These are phyloP conservation scores for Fusarium sp. DNA, from an alignment of 2,329 filamentous ascomycete genomes.

Conservation along the genomic window DNA sequence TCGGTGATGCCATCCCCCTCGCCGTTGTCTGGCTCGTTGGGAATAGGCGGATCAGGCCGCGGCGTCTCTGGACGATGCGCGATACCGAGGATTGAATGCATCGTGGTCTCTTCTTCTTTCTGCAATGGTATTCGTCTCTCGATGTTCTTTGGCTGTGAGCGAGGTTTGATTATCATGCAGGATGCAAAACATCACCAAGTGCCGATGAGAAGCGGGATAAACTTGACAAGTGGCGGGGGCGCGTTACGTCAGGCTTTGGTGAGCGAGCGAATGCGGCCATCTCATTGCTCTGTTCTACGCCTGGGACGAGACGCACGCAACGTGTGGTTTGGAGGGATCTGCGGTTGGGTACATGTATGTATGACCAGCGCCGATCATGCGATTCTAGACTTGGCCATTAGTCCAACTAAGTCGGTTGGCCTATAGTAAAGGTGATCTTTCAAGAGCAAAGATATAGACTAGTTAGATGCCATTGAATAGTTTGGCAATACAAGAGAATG, in stretches of 20 bases:
- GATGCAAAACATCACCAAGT: not conserved
- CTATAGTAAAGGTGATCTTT: no score
- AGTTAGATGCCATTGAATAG: not conserved
- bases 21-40: conserved; percentile 45
- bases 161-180: not conserved
- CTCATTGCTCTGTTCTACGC: not conserved
- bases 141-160: not conserved
- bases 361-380: conserved; percentile 31
- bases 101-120: conserved; percentile 4
- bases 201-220: conserved; percentile 9
- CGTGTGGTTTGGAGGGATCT: conserved; percentile 22
- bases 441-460: conserved; percentile 2
- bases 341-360: conserved; percentile 11
- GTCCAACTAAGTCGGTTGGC: no score
- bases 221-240: conserved; percentile 29
- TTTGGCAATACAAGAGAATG: conserved; percentile 20
- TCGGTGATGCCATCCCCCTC: conserved; percentile 48
- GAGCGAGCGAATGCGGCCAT: conserved; percentile 9
- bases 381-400: conserved; percentile 13
- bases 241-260: conserved; percentile 33
- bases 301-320: conserved; percentile 4
- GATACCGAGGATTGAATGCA: conserved; percentile 17
- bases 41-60: conserved; percentile 44
- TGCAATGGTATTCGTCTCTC: no score
- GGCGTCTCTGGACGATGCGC: conserved; percentile 47